Base-by-base conservation (phyloP, 768 basidiomycete species). In the Psilocybe subaeruginosa region DNA sequence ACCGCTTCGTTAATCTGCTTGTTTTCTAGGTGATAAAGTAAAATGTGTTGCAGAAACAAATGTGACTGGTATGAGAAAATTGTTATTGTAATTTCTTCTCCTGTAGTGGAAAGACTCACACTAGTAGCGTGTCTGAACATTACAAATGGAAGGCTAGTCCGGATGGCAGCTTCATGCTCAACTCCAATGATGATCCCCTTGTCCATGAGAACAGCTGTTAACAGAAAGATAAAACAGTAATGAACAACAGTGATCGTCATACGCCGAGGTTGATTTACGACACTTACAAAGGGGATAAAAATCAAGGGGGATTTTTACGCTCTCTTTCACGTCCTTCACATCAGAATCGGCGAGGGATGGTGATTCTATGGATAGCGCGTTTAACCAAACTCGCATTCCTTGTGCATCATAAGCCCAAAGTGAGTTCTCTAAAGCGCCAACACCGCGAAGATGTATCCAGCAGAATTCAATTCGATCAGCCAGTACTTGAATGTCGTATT, bases 161-260 rank as follows among this genome's bases (percentile, higher is more conserved):
- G 83, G 14, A 89, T 81, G 2, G 87, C 89, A 2, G 86, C 85
- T 73, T 99, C 97, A 59, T 95, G 87, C 65, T 98, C 96, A 29
- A 91, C 93, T 7, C 97, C 97, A 66, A 98, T 95, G 64, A 99
- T 95, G 66, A 99, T 97, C 0, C 96, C 97, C 71, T 98, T 99
- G 74, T 98, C 96, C 95, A 99, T 99, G 27, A 99, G 83, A 6
- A 95, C 95, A 59, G 97, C 97, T 99, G 67, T 35, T 17, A 45
- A 11, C 56, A 33, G 39, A 63, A 39, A 63, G 63, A 61, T 59
- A 16, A 41, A n/a, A 61, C 27, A 46, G 9, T 14, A 30, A 35
- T 11, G 41, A 11, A 52, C 27, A 23, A 23, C 23, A 23, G 23
- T 23, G 23, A 23, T 23, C 23, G 23, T 23, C 23, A 23, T 23